phyloP scores from a whole-genome alignment of 176 grass and related monocot genomes.

The Aegilops tauschii region DNA sequence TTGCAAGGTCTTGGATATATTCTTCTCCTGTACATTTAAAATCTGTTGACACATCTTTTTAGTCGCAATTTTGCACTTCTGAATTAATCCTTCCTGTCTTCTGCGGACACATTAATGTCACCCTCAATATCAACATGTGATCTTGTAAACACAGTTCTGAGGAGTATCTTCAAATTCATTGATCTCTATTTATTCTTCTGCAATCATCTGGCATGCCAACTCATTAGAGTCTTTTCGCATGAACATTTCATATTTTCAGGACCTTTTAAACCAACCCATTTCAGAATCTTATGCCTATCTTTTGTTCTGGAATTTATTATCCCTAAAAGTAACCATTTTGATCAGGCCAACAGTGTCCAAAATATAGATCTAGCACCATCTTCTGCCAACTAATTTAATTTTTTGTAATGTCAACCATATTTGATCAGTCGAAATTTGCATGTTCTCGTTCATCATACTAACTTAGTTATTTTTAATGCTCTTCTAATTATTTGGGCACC shows the following conservation, averaged over 20 bases:
- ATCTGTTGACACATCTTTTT: background rate
- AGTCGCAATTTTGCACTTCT: background rate
- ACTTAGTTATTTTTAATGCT: background rate
- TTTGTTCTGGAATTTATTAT: background rate
- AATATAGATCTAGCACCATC: background rate
- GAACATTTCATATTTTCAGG: background rate
- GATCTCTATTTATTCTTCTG: conserved; percentile 3
- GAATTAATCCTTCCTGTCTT: background rate
- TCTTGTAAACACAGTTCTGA: background rate
- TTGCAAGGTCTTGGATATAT: background rate
- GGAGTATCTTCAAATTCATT: background rate
- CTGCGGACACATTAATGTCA: background rate
- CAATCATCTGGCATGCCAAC: background rate
- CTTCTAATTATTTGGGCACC: background rate
- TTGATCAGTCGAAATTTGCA: background rate
- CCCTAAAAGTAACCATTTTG: background rate
- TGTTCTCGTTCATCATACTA: background rate
- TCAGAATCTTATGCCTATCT: background rate
- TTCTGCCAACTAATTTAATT: background rate
- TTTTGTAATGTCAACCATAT: background rate
- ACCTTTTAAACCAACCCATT: background rate
- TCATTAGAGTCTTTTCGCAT: background rate
- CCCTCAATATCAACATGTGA: background rate
- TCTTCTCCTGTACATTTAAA: background rate
- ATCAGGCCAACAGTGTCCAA: background rate